phyloP scores from a whole-genome alignment of 1,139 yeast species.

The Ogataea hybrid region DNA sequence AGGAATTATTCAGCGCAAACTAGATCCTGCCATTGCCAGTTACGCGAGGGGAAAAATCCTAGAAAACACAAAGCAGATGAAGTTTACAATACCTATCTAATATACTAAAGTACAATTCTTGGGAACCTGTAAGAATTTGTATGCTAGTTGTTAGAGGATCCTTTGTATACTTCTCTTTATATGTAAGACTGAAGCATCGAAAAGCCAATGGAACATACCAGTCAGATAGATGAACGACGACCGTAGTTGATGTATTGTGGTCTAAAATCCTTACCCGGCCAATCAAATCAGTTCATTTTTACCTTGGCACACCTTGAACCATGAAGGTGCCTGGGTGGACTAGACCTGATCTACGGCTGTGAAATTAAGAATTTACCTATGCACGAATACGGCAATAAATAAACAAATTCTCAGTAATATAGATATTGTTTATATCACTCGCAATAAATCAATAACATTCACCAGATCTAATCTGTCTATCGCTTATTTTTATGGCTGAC shows the following conservation, averaged over 20 bases:
- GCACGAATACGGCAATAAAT: conserved; percentile 8
- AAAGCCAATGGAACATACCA: conserved; percentile 6
- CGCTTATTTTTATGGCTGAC: conserved; percentile 3
- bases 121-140: conserved; percentile 2
- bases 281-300: conserved; percentile 11
- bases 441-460: conserved; percentile 6
- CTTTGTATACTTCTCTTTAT: conserved; percentile 13
- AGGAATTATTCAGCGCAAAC: conserved; percentile 61
- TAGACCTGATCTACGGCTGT: conserved; percentile 3
- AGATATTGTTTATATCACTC: conserved; percentile 13
- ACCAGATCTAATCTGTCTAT: background rate
- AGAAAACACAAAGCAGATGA: conserved; percentile 6
- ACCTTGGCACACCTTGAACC: background rate
- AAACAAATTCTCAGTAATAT: conserved; percentile 9
- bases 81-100: conserved; percentile 32
- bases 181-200: conserved; percentile 10
- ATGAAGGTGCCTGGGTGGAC: background rate
- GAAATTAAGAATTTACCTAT: conserved; percentile 1
- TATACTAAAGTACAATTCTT: conserved; percentile 6
- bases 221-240: too few relatives aligned
- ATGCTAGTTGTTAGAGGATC: conserved; percentile 2
- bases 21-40: conserved; percentile 29
- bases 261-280: conserved; percentile 1
- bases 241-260: too few relatives aligned
- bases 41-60: conserved; percentile 2